These are phyloP conservation scores for Glonium stellatum DNA, from an alignment of 495 filamentous ascomycete genomes.

Conservation along the genomic window DNA sequence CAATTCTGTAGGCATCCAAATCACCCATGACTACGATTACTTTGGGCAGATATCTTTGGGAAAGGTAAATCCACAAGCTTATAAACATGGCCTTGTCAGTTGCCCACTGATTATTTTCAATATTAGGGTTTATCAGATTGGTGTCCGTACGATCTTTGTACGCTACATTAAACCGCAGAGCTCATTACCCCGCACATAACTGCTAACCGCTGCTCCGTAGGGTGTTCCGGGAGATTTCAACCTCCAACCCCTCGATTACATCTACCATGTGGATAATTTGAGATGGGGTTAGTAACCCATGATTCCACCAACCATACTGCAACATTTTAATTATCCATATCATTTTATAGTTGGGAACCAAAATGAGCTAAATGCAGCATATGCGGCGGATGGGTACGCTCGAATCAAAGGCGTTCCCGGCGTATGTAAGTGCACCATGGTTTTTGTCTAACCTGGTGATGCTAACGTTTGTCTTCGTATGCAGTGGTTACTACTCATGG, in stretches of 20 bases:
- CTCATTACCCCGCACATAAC: not conserved
- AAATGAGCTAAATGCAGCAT: slow-evolving; percentile 38
- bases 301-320: not conserved
- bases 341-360: slow-evolving; percentile 32
- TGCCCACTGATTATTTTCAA: not conserved
- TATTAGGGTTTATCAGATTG: slow-evolving; percentile 30
- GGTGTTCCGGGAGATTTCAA: slow-evolving; percentile 34
- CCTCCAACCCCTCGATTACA: slow-evolving; percentile 34
- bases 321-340: not conserved
- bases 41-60: slow-evolving; percentile 35
- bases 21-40: slow-evolving; percentile 29
- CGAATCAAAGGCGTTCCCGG: slow-evolving; percentile 33
- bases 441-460: not conserved
- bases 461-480: not conserved
- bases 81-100: not conserved
- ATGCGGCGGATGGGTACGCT: slow-evolving; percentile 39
- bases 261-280: slow-evolving; percentile 35
- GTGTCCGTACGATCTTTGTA: slow-evolving; percentile 35
- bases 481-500: slow-evolving; percentile 37
- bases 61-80: slow-evolving; percentile 16
- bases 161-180: slow-evolving; percentile 1
- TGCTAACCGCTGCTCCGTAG: slow-evolving; percentile 3
- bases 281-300: slow-evolving; percentile 27
- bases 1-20: not conserved
- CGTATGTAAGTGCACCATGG: slow-evolving; percentile 9